Evolutionary conservation across 2,329 filamentous ascomycete species (phyloP).

Genomic region (Huntiella moniliformis): DNA sequence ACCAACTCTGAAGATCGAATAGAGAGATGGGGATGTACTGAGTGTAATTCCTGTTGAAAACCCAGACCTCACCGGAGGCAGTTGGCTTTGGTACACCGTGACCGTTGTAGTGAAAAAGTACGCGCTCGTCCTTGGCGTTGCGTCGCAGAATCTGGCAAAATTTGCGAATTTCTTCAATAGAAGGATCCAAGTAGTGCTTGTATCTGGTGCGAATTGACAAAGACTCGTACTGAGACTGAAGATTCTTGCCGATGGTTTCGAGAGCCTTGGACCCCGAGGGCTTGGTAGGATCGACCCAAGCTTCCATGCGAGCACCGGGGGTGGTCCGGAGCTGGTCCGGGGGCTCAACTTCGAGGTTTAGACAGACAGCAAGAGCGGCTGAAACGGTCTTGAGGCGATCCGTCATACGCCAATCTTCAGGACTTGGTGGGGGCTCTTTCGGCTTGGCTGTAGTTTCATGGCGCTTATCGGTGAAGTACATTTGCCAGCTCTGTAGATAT

Average conservation of each 20-base stretch:
- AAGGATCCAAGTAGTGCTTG: slow-evolving; percentile 91
- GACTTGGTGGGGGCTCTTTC: slow-evolving; percentile 42
- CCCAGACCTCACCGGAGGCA: slow-evolving; percentile 92
- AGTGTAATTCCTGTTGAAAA: slow-evolving; percentile 97
- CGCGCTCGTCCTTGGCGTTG: slow-evolving; percentile 88
- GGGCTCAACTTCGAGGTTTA: slow-evolving; percentile 95
- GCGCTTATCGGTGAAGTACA: slow-evolving; percentile 97
- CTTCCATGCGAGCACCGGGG: slow-evolving; percentile 83
- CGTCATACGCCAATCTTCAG: slow-evolving; percentile 95
- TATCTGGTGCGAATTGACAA: slow-evolving; percentile 90
- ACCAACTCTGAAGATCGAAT: slow-evolving; percentile 88
- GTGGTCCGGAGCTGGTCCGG: slow-evolving; percentile 93
- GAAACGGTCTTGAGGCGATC: slow-evolving; percentile 94
- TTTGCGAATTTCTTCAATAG: slow-evolving; percentile 91
- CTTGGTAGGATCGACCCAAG: slow-evolving; percentile 83
- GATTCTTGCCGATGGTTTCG: slow-evolving; percentile 83
- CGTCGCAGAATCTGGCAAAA: slow-evolving; percentile 78
- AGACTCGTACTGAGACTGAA: slow-evolving; percentile 95
- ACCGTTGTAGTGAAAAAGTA: slow-evolving; percentile 97
- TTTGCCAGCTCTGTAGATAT: slow-evolving; percentile 68
- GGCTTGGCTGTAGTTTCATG: slow-evolving; percentile 88
- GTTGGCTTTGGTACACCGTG: slow-evolving; percentile 95
- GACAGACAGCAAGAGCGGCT: slow-evolving; percentile 77
- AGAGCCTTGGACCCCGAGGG: slow-evolving; percentile 68
- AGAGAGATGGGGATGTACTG: slow-evolving; percentile 96